Base-by-base conservation (phyloP, 177 flowering plant genomes). In the Vitis hybrid region DNA sequence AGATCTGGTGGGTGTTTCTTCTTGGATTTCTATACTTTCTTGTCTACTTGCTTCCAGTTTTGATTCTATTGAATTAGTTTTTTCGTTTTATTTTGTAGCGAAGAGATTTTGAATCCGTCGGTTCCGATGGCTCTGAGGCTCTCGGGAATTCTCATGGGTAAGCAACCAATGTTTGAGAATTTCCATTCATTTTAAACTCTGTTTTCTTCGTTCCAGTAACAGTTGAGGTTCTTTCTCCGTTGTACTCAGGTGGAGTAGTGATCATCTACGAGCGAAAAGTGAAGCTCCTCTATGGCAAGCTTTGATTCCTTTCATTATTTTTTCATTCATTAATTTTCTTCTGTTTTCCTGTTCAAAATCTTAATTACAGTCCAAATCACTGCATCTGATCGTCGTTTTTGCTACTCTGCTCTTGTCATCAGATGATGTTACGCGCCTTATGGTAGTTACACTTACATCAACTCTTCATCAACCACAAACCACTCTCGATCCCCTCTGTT, bases 131-230 rank as follows among this genome's bases (percentile, higher is more conserved):
- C 97, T 63, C 86, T 96, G 47, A 81, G 99, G 68, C 90, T 96
- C 56, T 94, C 97, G 7, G 97, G 98, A 50, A 96, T 96, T 71
- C 90, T 94, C 70, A 94, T 96, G 97, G 99, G 99, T 94, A 78
- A 59, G 57, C 50, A 68, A 19, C 38, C 31, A 13, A 50, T 38
- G 20, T 13, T 31, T 13, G 19, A 5, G 9, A 38, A 38, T 14
- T 15, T 64, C 19, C n/a, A 58, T 20, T 17, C 31, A 17, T 47
- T 49, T 24, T 60, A 8, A 38, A 8, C 24, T 19, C 51, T 18
- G 11, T 60, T 18, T n/a, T 73, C 18, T 51, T 47, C 4, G 1
- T 14, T 18, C 10, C 17, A 52, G 18, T 67, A 2, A 5, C 19
- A 11, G 18, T 2, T 9, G 11, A 10, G 44, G 13, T 4, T 24